phyloP scores from a whole-genome alignment of 108 stramenopile genomes.

The Mediolabrus comicus region DNA sequence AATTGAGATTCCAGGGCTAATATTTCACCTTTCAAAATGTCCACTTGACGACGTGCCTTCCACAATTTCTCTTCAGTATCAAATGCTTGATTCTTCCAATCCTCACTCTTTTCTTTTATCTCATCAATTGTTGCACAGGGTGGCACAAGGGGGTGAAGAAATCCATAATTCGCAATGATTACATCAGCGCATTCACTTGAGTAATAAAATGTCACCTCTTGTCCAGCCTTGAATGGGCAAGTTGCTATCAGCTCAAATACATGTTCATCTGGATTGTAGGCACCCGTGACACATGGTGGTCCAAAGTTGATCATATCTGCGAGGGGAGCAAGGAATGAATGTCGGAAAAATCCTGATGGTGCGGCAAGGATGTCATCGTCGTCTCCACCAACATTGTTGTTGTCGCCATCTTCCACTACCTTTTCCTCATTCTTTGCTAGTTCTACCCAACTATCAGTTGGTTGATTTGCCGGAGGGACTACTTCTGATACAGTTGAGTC shows the following conservation, averaged over 20 bases:
- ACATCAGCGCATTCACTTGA: slow-evolving; percentile 77
- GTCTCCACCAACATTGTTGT: neutral
- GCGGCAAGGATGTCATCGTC: slow-evolving; percentile 15
- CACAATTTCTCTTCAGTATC: slow-evolving; percentile 34
- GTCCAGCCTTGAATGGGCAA: slow-evolving; percentile 66
- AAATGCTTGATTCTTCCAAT: slow-evolving; percentile 24
- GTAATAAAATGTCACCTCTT: slow-evolving; percentile 89
- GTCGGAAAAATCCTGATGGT: slow-evolving; percentile 17
- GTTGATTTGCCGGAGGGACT: slow-evolving; percentile 48
- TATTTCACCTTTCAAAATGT: slow-evolving; percentile 46
- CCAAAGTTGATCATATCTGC: slow-evolving; percentile 87
- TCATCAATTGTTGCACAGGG: slow-evolving; percentile 36
- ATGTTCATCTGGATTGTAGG: slow-evolving; percentile 64
- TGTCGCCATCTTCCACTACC: slow-evolving; percentile 37
- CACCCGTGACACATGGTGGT: slow-evolving; percentile 78
- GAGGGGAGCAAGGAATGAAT: slow-evolving; percentile 83
- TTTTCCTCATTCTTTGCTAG: slow-evolving; percentile 54
- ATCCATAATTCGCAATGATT: slow-evolving; percentile 81
- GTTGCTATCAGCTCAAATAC: slow-evolving; percentile 79
- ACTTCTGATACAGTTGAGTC: slow-evolving; percentile 33
- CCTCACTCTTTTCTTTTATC: slow-evolving; percentile 23
- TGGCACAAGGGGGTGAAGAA: slow-evolving; percentile 66
- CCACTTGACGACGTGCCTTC: slow-evolving; percentile 32
- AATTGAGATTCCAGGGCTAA: slow-evolving; percentile 21
- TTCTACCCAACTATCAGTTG: slow-evolving; percentile 50